Evolutionary conservation across 306 rosid genomes (phyloP), one percentile per base, ranked within the genome.

Genomic region (Vigna angularis): DNA sequence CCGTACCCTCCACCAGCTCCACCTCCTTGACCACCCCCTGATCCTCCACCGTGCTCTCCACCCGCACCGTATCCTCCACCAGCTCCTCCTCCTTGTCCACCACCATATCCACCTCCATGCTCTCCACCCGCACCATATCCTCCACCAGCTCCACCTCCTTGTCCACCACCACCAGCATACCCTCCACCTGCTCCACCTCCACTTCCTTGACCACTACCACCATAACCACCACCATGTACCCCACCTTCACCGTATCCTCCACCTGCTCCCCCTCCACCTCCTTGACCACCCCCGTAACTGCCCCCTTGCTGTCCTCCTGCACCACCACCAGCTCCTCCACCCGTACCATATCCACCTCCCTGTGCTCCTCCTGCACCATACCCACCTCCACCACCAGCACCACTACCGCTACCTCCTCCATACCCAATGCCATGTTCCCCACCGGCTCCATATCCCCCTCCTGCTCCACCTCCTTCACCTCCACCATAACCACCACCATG

Each of bases 11-110:
- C 81, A 9, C 82, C 82, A 2, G 59, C 91, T 4, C 87, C 89
- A 47, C 70, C 82, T 9, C 87, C 87, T 8, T 70, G 85, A 22
- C 81, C 81, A 22, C 74, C 72, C 0, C 87, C 85, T 83, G 86
- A 82, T n/a, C 64, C 64, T 11, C 64, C 64, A 11, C 64, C 38
- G 26, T 57, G 64, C 64, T 57, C 64, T 11, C 64, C 64, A 57
- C 64, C 64, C 0, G 11, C n/a, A 57, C 64, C 64, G 26, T 13
- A 78, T 81, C 64, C 64, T 57, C 64, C 64, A 57, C 64, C 64
- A 4, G 36, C 83, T 4, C 90, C 87, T 0, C 61, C 89, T 15
- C 83, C 91, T 9, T 73, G 78, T 2, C 86, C 82, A 17, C 63
- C 70, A 0, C 81, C 83, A 44, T 81, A 84, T 2, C 81, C 84